phyloP scores from a whole-genome alignment of 768 basidiomycete genomes.

The Termitomyces sp. region DNA sequence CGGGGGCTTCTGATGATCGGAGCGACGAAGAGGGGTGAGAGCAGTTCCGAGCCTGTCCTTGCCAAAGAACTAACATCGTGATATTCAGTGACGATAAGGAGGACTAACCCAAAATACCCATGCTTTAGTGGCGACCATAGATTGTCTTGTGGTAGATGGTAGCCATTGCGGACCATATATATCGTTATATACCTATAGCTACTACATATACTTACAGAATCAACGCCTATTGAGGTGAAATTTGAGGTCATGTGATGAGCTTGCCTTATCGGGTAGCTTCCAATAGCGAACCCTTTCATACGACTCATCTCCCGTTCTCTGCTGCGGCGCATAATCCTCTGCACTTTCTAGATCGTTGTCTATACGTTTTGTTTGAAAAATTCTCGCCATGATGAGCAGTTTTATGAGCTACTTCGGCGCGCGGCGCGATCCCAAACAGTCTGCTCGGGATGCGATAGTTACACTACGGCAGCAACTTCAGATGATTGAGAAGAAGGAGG shows the following conservation, averaged over 20 bases:
- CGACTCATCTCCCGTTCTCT: conserved; percentile 3
- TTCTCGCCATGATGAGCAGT: conserved; percentile 55
- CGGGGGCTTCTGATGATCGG: conserved; percentile 76
- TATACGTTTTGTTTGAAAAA: neutral
- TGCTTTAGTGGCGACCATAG: neutral
- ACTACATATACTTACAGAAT: conserved; percentile 2
- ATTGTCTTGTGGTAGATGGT: neutral
- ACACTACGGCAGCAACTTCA: conserved; percentile 87
- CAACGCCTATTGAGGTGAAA: neutral
- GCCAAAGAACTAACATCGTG: conserved; percentile 12
- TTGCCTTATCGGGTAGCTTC: conserved; percentile 33
- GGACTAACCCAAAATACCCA: conserved; percentile 19
- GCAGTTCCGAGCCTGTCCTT: neutral
- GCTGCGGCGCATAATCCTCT: conserved; percentile 12
- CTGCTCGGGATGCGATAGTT: conserved; percentile 91
- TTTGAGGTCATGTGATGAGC: conserved; percentile 7
- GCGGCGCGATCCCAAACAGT: conserved; percentile 74
- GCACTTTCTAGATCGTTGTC: conserved; percentile 1
- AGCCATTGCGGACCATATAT: conserved; percentile 3
- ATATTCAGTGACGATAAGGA: conserved; percentile 22
- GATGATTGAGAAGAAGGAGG: conserved; percentile 99
- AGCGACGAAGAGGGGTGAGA: conserved; percentile 77
- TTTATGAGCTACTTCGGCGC: conserved; percentile 90
- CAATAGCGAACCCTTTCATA: conserved; percentile 2
- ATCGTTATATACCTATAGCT: conserved; percentile 4